Evolutionary conservation across 176 grass and related monocot species (phyloP).

Genomic region (Coix lacrymajobi): DNA sequence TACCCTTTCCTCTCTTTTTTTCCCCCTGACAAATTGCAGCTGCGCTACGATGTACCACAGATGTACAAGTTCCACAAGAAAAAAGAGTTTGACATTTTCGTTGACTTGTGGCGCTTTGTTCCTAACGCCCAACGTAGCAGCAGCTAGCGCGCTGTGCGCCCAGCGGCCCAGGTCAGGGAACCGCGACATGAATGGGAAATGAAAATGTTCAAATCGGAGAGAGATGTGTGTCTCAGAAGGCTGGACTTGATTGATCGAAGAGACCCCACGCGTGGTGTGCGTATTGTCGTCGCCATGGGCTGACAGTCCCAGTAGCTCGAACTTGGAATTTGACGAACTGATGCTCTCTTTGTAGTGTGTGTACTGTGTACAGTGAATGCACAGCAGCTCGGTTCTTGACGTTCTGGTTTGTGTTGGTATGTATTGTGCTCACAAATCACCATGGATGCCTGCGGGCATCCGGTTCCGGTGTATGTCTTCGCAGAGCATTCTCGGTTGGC

Average conservation of each 20-base stretch:
- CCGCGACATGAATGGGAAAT: neutral
- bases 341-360: too few species aligned
- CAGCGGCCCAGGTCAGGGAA: neutral
- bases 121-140: slow-evolving; percentile 23
- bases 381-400: neutral
- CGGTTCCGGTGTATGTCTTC: too few species aligned
- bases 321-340: neutral
- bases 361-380: neutral
- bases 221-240: neutral
- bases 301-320: neutral
- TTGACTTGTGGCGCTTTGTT: slow-evolving; percentile 88
- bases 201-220: neutral
- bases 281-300: neutral
- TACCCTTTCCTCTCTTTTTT: neutral
- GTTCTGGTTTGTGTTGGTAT: neutral
- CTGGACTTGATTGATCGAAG: neutral
- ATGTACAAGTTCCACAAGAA: slow-evolving; percentile 85
- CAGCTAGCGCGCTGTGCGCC: neutral
- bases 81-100: slow-evolving; percentile 68
- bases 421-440: neutral
- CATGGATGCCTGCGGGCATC: too few species aligned
- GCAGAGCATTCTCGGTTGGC: neutral
- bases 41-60: slow-evolving; percentile 69
- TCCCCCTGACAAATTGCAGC: slow-evolving; percentile 30
- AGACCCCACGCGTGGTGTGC: neutral